A percentile compares a stretch with the other conserved stretches of the same genome.
phyloP scores from a whole-genome alignment of 1,139 yeast genomes.

The Kodamaea alishanica region DNA sequence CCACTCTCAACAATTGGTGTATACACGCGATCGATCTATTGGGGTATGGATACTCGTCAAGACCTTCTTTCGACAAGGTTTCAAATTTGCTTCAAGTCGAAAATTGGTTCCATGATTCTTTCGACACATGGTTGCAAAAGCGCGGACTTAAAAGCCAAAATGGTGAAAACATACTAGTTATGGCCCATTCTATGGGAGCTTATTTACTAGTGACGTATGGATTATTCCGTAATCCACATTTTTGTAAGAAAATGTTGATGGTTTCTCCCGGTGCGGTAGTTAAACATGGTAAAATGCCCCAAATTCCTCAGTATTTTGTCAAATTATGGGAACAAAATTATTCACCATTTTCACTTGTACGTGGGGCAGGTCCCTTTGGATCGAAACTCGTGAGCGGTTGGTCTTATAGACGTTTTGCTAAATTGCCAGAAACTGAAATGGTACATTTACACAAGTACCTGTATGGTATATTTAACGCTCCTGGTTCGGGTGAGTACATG shows the following conservation, averaged over 20 bases:
- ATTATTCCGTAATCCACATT: slow-evolving; percentile 35
- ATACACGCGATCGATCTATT: slow-evolving; percentile 69
- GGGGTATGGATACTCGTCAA: slow-evolving; percentile 74
- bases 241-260: slow-evolving; percentile 47
- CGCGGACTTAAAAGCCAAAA: slow-evolving; percentile 26
- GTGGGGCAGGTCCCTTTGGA: slow-evolving; percentile 64
- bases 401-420: slow-evolving; percentile 64
- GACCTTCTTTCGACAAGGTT: slow-evolving; percentile 49
- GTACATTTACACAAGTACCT: slow-evolving; percentile 62
- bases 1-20: slow-evolving; percentile 45
- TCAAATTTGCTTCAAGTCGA: slow-evolving; percentile 39
- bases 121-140: slow-evolving; percentile 40
- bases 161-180: slow-evolving; percentile 31
- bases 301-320: slow-evolving; percentile 61
- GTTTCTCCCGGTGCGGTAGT: slow-evolving; percentile 67
- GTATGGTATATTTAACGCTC: slow-evolving; percentile 65
- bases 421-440: slow-evolving; percentile 28
- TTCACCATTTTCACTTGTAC: slow-evolving; percentile 65
- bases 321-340: slow-evolving; percentile 66
- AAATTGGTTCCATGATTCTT: slow-evolving; percentile 52
- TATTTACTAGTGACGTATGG: slow-evolving; percentile 51
- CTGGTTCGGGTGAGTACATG: slow-evolving; percentile 77
- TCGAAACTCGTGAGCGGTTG: slow-evolving; percentile 74
- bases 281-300: slow-evolving; percentile 37
- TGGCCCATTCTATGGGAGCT: slow-evolving; percentile 67